Conservation (phyloP, 768 basidiomycete species). For the Megacollybia marginata region DNA sequence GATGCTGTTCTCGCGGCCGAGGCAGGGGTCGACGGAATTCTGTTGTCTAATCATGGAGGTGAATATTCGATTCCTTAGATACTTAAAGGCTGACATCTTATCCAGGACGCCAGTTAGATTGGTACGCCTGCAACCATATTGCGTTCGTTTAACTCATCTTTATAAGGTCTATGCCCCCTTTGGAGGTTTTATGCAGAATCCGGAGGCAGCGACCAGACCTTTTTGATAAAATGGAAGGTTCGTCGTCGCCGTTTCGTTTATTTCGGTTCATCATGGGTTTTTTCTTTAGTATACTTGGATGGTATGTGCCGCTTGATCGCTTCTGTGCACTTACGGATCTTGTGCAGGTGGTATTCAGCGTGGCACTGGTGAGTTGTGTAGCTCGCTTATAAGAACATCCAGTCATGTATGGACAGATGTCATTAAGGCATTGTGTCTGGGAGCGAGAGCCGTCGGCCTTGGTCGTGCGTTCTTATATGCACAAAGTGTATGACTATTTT, state of each 20-base stretch:
- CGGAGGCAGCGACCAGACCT: conserved; percentile 69
- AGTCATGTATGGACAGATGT: conserved; percentile 44
- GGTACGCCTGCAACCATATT: conserved; percentile 32
- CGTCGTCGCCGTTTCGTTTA: background rate
- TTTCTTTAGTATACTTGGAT: conserved; percentile 70
- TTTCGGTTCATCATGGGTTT: conserved; percentile 7
- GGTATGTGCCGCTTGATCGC: conserved; percentile 31
- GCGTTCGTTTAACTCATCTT: conserved; percentile 11
- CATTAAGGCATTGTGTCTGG: conserved; percentile 84
- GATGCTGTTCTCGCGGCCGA: conserved; percentile 84
- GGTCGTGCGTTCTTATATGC: conserved; percentile 85
- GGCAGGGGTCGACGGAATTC: conserved; percentile 79
- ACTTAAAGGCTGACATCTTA: conserved; percentile 1
- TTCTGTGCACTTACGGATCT: background rate
- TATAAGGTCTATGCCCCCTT: conserved; percentile 61
- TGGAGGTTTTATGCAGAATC: conserved; percentile 73
- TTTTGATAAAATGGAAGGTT: conserved; percentile 64
- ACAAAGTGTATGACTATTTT: conserved; percentile 50
- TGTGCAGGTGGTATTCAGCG: conserved; percentile 51
- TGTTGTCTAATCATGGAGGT: conserved; percentile 91
- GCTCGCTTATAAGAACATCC: background rate
- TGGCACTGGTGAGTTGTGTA: conserved; percentile 54
- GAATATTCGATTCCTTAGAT: conserved; percentile 10
- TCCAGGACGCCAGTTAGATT: conserved; percentile 74
- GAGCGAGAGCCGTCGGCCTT: conserved; percentile 80